Evolutionary conservation across 2,329 filamentous ascomycete genomes (phyloP).

Genomic region (Fusarium penzigii): DNA sequence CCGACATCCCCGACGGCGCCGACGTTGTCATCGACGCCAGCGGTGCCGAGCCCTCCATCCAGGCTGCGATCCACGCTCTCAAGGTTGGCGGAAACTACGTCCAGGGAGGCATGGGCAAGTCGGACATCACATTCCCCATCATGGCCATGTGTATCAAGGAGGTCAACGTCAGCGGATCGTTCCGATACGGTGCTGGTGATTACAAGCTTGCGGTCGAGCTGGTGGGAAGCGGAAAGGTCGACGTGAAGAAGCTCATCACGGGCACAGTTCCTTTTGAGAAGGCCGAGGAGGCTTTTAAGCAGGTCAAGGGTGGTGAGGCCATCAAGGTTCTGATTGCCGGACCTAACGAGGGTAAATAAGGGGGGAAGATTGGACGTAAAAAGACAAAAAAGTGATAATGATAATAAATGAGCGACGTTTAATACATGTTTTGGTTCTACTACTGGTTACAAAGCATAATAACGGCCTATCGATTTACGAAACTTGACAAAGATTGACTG

Average conservation of each 20-base stretch:
- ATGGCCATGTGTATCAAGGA: conserved; percentile 49
- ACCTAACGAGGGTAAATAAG: conserved; percentile 57
- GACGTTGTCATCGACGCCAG: conserved; percentile 53
- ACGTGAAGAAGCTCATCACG: conserved; percentile 37
- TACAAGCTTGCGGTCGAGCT: conserved; percentile 52
- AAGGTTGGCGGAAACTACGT: conserved; percentile 51
- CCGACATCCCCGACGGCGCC: conserved; percentile 37
- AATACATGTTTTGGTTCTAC: too few species aligned
- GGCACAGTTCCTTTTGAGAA: conserved; percentile 75
- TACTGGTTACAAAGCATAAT: too few species aligned
- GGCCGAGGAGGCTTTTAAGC: conserved; percentile 83
- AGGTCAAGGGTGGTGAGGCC: conserved; percentile 80
- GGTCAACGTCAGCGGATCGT: conserved; percentile 50
- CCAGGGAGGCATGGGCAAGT: conserved; percentile 53
- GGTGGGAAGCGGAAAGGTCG: conserved; percentile 48
- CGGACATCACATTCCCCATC: conserved; percentile 54
- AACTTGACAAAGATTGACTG: too few species aligned
- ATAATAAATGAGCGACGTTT: too few species aligned
- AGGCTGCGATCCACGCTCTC: conserved; percentile 44
- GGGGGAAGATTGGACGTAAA: neutral
- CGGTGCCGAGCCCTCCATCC: conserved; percentile 48
- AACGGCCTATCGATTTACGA: too few species aligned
- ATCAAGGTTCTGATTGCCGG: conserved; percentile 71
- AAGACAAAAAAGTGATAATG: neutral
- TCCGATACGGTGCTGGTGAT: conserved; percentile 51